A percentile compares a stretch with the other conserved stretches of the same genome.
Conservation (phyloP, 202 grass and related monocot species). For the Zoysia matrella region DNA sequence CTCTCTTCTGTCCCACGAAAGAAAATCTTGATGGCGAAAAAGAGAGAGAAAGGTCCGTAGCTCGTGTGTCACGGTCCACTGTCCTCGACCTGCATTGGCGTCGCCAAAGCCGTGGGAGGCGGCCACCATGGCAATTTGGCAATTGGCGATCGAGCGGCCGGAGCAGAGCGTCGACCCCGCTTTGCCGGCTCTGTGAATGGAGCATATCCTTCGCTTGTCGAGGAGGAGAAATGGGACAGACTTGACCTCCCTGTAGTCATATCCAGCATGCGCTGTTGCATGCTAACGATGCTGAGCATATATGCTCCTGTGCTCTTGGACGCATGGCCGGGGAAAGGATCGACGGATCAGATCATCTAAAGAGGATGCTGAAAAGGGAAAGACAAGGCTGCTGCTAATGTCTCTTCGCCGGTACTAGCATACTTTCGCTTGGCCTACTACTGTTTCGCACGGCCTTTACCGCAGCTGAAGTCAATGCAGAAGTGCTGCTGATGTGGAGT, state of each 20-base stretch:
- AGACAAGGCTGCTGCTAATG: background rate
- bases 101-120: constrained; percentile 32
- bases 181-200: background rate
- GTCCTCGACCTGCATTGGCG: constrained; percentile 55
- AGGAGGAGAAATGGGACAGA: constrained; percentile 33
- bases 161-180: background rate
- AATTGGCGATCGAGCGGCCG: background rate
- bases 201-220: constrained; percentile 35
- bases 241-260: constrained; percentile 33
- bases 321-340: constrained; percentile 28
- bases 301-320: constrained; percentile 33
- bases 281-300: background rate
- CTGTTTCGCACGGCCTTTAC: background rate
- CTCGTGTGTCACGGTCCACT: constrained; percentile 60
- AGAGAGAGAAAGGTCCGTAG: background rate
- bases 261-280: background rate
- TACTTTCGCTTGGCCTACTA: background rate
- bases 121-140: constrained; percentile 21
- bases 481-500: constrained; percentile 24
- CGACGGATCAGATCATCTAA: constrained; percentile 15
- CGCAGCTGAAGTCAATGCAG: background rate
- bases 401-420: background rate
- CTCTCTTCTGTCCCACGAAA: constrained; percentile 32
- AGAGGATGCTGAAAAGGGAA: background rate
- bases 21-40: background rate